Percentiles rank a stretch among this genome's conserved stretches.
Conservation (phyloP, 257 asterid species). For the Fraxinus quadrangulata region DNA sequence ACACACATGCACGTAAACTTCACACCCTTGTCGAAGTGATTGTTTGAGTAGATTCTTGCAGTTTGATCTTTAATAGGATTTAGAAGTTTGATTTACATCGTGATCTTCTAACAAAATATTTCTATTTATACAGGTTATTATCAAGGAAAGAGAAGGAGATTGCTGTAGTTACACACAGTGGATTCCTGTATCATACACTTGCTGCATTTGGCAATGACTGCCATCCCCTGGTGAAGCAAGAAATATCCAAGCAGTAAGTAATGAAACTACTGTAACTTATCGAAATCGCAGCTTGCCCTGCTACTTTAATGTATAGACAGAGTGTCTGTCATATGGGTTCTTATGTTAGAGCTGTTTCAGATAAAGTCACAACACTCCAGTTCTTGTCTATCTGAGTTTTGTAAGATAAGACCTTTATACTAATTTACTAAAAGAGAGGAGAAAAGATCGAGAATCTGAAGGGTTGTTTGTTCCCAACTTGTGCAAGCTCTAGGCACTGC, state of each 20-base stretch:
- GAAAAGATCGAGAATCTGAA: background rate
- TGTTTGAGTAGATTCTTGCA: background rate
- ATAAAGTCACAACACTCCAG: background rate
- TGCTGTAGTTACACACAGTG: constrained; percentile 89
- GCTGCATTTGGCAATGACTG: constrained; percentile 66
- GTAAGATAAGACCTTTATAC: background rate
- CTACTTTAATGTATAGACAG: background rate
- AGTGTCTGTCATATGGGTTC: background rate
- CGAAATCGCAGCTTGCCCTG: background rate
- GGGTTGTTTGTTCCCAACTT: background rate
- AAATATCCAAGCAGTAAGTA: constrained; percentile 75
- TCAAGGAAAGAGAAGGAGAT: constrained; percentile 86
- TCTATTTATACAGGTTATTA: constrained; percentile 53
- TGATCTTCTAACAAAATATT: constrained; percentile 7
- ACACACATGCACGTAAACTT: background rate
- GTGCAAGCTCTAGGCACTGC: background rate
- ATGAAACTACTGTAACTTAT: constrained; percentile 8
- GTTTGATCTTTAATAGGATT: background rate
- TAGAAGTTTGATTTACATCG: background rate
- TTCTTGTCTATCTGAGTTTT: background rate
- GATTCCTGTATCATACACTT: constrained; percentile 77
- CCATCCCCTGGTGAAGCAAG: constrained; percentile 66
- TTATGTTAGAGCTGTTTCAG: background rate
- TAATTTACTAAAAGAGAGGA: background rate
- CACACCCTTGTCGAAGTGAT: background rate